These are phyloP conservation scores for Dothidotthia symphoricarpi DNA, from an alignment of 2,329 filamentous ascomycete species.

Conservation along the genomic window DNA sequence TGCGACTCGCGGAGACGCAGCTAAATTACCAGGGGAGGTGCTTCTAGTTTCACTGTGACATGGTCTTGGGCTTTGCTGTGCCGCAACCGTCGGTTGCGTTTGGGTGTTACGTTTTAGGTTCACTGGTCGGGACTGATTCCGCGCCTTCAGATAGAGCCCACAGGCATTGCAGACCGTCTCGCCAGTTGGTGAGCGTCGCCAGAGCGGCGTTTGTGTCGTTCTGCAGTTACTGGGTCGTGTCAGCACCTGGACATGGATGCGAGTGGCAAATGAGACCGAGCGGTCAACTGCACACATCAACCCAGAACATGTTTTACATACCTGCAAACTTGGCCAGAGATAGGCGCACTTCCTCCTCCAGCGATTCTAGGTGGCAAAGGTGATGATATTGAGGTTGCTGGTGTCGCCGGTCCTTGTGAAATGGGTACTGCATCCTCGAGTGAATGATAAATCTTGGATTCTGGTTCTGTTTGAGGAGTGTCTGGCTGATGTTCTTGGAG, in stretches of 20 bases:
- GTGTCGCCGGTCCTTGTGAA: slow-evolving; percentile 21
- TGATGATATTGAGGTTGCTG: slow-evolving; percentile 21
- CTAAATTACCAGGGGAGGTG: slow-evolving; percentile 41
- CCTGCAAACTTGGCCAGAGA: slow-evolving; percentile 71
- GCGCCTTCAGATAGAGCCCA: slow-evolving; percentile 88
- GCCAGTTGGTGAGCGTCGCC: slow-evolving; percentile 88
- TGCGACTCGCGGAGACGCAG: slow-evolving; percentile 49
- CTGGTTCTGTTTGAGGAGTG: slow-evolving; percentile 20
- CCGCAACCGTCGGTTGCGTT: slow-evolving; percentile 25
- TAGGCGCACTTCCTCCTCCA: slow-evolving; percentile 33
- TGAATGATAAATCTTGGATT: slow-evolving; percentile 41
- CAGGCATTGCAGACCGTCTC: slow-evolving; percentile 98
- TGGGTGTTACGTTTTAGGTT: slow-evolving; percentile 76
- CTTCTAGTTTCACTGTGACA: slow-evolving; percentile 41
- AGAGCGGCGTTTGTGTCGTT: slow-evolving; percentile 89
- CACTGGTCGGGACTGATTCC: slow-evolving; percentile 86
- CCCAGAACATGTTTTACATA: slow-evolving; percentile 41
- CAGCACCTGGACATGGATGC: slow-evolving; percentile 7
- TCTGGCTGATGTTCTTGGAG: slow-evolving; percentile 19
- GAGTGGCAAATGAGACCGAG: slow-evolving; percentile 4
- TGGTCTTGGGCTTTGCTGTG: slow-evolving; percentile 44
- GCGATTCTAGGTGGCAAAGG: slow-evolving; percentile 16
- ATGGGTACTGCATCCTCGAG: slow-evolving; percentile 42
- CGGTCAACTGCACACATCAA: slow-evolving; percentile 1
- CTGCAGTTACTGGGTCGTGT: slow-evolving; percentile 74